Base-by-base conservation (phyloP, 2,329 filamentous ascomycete species). In the Delphinella strobiligena region DNA sequence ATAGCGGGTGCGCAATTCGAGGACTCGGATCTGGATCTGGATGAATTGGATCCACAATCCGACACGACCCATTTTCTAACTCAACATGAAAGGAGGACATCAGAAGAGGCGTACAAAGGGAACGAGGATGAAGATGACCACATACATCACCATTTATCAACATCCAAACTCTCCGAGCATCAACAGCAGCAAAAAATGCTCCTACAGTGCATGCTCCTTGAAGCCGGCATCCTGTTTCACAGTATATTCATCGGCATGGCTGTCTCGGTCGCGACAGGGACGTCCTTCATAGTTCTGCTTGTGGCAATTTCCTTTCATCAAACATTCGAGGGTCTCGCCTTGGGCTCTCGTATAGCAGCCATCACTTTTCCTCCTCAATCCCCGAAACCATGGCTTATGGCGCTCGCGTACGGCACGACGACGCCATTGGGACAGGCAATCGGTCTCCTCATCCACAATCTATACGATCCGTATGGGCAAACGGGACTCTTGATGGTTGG, bases 181-280 rank as follows among this genome's bases (percentile, higher is more conserved):
- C 40, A 66, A 24, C 47, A 67, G 60, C 68, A 73, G 57, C 71
- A 74, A 52, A 80, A 75, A 50, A 73, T 78, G 56, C 71, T 81
- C 2, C 67, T 84, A 50, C 82, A 87, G 59, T 84, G 83, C 48
- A 72, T 82, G 4, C 69, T 87, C 2, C 70, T 87, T 4, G 82
- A 87, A 58, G 78, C 81, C 41, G 82, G 82, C 45, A 87, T 87
- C 47, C 66, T 87, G 9, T 87, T 87, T 55, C 82, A 87, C 61
- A 82, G 77, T 45, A 72, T 87, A 43, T 84, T 84, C 55, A 80
- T 84, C 41, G 79, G 79, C 42, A 80, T 83, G 68, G 81, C 80
- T 0, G 61, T 84, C 18, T 80, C 75, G 18, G 79, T 84, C 47
- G 78, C 78, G 15, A 73, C 74, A 1, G 75, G 80, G 1, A 62